Evolutionary conservation across 345 rosid species (phyloP).

Genomic region (Combretum micranthum): DNA sequence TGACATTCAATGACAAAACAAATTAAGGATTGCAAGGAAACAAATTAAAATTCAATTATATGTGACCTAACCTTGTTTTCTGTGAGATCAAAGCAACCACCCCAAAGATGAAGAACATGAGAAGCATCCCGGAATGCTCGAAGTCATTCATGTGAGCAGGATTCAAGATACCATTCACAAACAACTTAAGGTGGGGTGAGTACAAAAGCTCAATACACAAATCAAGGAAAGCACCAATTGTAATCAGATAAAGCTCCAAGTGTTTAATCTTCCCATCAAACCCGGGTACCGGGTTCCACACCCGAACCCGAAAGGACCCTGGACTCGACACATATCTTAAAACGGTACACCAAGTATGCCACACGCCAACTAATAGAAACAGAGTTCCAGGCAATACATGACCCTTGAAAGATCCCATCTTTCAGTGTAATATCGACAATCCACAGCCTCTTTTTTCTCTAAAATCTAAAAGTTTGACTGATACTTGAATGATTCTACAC

Average conservation of each 20-base stretch:
- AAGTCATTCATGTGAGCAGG: conserved; percentile 90
- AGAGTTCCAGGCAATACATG: conserved; percentile 85
- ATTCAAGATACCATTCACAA: conserved; percentile 69
- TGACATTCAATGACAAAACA: not conserved
- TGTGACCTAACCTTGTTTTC: conserved; percentile 54
- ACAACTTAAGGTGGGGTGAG: conserved; percentile 84
- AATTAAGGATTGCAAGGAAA: not conserved
- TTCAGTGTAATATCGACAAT: too few relatives aligned
- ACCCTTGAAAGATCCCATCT: conserved; percentile 94
- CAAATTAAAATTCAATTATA: too few relatives aligned
- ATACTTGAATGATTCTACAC: too few relatives aligned
- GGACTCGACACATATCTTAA: conserved; percentile 57
- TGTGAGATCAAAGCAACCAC: conserved; percentile 56
- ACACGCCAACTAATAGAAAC: conserved; percentile 66
- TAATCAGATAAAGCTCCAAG: conserved; percentile 78
- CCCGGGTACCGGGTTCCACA: conserved; percentile 84
- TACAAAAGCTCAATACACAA: conserved; percentile 83
- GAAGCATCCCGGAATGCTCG: conserved; percentile 95
- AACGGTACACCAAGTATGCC: conserved; percentile 84
- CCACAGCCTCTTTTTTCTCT: too few relatives aligned
- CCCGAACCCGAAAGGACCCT: conserved; percentile 58
- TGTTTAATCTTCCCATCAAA: conserved; percentile 67
- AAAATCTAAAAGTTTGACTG: too few relatives aligned
- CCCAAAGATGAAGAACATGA: conserved; percentile 88
- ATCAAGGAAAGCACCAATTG: conserved; percentile 68